Evolutionary conservation across 768 basidiomycete species (phyloP).

Genomic region (Agaricus sinodeliciosus): DNA sequence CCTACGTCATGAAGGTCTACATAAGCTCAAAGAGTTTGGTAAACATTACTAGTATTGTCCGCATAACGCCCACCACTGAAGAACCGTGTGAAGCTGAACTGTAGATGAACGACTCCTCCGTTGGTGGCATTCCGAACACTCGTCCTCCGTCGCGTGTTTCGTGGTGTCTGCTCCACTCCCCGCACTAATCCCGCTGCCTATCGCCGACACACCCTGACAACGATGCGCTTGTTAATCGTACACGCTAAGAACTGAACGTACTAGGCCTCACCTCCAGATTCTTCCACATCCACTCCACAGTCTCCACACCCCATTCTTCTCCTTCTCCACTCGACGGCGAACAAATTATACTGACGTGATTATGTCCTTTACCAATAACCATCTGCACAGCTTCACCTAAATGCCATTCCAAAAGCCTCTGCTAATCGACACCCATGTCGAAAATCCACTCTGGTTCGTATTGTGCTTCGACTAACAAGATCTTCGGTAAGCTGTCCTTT

Average conservation of each 20-base stretch:
- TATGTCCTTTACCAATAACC: slow-evolving; percentile 45
- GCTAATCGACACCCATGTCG: slow-evolving; percentile 30
- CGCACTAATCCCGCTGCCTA: background rate
- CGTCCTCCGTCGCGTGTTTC: background rate
- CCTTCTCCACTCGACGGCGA: slow-evolving; percentile 47
- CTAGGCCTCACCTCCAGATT: background rate
- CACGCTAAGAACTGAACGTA: background rate
- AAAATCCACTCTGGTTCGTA: slow-evolving; percentile 43
- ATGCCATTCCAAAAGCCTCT: slow-evolving; percentile 28
- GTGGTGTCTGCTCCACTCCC: background rate
- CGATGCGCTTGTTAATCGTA: background rate
- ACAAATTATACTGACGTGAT: slow-evolving; percentile 54
- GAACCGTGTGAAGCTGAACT: background rate
- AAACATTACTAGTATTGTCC: background rate
- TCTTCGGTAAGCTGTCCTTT: slow-evolving; percentile 34
- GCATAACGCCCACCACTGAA: background rate
- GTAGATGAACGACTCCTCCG: background rate
- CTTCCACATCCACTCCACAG: slow-evolving; percentile 30
- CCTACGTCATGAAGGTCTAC: slow-evolving; percentile 2
- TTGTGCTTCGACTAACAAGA: slow-evolving; percentile 45
- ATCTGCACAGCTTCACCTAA: slow-evolving; percentile 24
- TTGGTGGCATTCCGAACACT: background rate
- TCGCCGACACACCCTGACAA: background rate
- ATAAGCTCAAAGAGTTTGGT: background rate
- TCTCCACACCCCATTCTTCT: slow-evolving; percentile 57